Percentiles rank a stretch among this genome's conserved stretches.
These are phyloP conservation scores for Rhynchospora pubera DNA, from an alignment of 176 grass and related monocot genomes.

Conservation along the genomic window DNA sequence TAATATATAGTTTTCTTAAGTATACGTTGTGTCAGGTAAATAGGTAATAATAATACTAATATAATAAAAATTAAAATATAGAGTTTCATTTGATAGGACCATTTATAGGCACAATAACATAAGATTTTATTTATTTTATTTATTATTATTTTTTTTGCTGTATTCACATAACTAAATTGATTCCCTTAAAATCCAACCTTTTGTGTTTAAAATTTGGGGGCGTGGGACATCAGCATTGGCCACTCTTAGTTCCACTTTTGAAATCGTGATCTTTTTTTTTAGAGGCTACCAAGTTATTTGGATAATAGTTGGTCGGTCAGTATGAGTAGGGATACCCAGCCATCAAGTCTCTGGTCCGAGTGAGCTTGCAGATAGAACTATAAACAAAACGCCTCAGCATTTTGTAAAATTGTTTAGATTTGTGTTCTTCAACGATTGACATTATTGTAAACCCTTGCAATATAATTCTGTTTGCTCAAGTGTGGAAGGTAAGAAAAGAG, in stretches of 20 bases:
- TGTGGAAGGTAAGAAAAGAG: neutral
- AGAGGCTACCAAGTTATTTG: neutral
- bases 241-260: neutral
- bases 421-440: neutral
- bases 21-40: neutral
- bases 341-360: neutral
- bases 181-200: neutral
- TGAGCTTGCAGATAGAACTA: neutral
- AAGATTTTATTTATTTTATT: neutral
- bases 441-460: too few relatives aligned
- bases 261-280: neutral
- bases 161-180: neutral
- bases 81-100: neutral
- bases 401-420: neutral
- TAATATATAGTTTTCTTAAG: neutral
- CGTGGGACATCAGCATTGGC: too few relatives aligned
- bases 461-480: too few relatives aligned
- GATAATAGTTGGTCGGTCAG: neutral
- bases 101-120: neutral
- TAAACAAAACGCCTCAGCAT: neutral
- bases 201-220: neutral
- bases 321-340: neutral
- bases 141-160: neutral
- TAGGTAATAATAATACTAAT: too few relatives aligned
- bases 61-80: too few relatives aligned